These are phyloP conservation scores for Verticillium isaacii DNA, from an alignment of 2,329 filamentous ascomycete species.

Conservation along the genomic window DNA sequence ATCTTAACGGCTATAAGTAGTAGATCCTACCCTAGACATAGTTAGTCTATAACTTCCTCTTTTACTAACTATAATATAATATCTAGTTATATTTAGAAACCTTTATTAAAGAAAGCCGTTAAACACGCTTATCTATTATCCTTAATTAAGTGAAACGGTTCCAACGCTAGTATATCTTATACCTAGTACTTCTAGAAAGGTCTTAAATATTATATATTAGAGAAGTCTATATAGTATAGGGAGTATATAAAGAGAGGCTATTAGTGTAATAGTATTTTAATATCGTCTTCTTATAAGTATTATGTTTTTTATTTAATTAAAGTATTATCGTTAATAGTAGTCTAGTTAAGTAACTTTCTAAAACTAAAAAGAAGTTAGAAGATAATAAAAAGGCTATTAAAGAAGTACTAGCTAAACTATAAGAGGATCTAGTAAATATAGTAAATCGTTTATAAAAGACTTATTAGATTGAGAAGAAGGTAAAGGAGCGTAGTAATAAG, in stretches of 20 bases:
- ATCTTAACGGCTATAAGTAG: not conserved
- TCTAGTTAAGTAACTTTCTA: too few relatives aligned
- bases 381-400: not conserved
- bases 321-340: too few relatives aligned
- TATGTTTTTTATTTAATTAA: too few relatives aligned
- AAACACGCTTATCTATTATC: not conserved
- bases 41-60: not conserved
- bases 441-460: not conserved
- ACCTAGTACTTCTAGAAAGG: not conserved
- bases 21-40: not conserved
- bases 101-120: not conserved
- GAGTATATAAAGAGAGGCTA: too few relatives aligned
- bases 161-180: not conserved
- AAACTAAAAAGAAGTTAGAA: not conserved
- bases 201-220: not conserved
- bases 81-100: not conserved
- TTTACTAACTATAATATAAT: not conserved
- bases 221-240: too few relatives aligned
- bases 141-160: not conserved
- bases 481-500: not conserved
- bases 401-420: not conserved
- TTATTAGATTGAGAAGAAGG: not conserved
- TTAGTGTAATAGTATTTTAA: not conserved
- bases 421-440: not conserved
- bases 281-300: not conserved